Evolutionary conservation across 2,329 filamentous ascomycete genomes (phyloP).

Genomic region (Tolypocladium ophioglossoides): DNA sequence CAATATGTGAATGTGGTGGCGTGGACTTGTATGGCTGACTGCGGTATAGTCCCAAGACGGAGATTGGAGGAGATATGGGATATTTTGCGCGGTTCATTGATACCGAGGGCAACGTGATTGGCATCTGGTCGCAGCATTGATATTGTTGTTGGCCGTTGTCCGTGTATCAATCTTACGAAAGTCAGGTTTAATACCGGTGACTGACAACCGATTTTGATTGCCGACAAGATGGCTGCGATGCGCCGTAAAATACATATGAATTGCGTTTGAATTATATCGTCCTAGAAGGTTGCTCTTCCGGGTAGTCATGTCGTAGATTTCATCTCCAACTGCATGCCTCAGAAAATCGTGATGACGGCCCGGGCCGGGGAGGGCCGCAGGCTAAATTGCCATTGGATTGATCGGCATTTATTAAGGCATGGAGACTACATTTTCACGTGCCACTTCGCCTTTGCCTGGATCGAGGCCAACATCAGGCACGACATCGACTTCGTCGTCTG

Average conservation of each 20-base stretch:
- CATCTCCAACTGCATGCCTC: no score
- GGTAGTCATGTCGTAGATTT: no score
- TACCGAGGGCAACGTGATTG: conserved; percentile 26
- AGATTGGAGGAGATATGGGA: conserved; percentile 22
- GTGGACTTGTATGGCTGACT: not conserved
- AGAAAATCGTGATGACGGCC: no score
- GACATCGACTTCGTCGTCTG: conserved; percentile 82
- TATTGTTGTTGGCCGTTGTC: not conserved
- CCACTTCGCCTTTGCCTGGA: conserved; percentile 88
- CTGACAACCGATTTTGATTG: not conserved
- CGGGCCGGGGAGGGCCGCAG: no score
- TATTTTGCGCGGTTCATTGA: conserved; percentile 25
- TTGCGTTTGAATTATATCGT: no score
- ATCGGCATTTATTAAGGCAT: no score
- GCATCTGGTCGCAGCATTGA: conserved; percentile 21
- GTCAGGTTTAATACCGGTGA: not conserved
- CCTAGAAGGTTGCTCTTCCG: not conserved
- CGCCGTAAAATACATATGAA: no score
- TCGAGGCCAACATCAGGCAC: conserved; percentile 65
- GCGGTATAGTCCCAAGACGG: conserved; percentile 21
- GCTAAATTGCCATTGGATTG: no score
- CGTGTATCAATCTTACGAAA: not conserved
- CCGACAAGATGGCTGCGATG: not conserved
- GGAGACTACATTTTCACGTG: no score
- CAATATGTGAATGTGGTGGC: not conserved